Evolutionary conservation across 129 eudicot genomes (phyloP), one percentile per base, ranked within the genome.

Genomic region (Logfia minima): DNA sequence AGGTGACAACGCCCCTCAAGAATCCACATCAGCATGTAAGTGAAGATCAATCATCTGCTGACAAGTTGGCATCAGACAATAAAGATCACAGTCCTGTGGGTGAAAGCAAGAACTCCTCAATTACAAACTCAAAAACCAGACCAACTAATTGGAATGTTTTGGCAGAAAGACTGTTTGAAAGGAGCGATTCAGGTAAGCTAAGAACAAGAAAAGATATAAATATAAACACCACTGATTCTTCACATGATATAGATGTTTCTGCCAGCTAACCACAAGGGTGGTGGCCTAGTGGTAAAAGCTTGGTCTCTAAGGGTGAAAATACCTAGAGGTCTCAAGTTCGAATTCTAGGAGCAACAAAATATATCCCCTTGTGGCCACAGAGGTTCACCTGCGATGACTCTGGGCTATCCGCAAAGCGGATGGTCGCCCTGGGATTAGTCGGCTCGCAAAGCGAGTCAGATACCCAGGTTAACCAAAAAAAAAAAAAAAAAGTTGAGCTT

Each of bases 121-220:
- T 51, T 22, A 62, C 61, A 7, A 80, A 52, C 2, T 35, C 67
- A 11, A 35, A 48, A 60, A 16, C 72, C 4, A 72, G 68, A 41
- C 26, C 23, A 58, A 71, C 86, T 18, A 84, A 86, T 67, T 92
- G 98, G 98, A 59, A 88, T 70, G 77, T 79, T 71, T 53, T 92
- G 48, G 92, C 87, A 35, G 85, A 79, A 67, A 88, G 58, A 84
- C 79, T 88, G 60, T 86, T 88, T 35, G 82, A 82, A 71, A 88
- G 80, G 64, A 75, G 83, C 7, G 88, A 82, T 24, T 82, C 88
- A 1, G 92, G 83, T 26, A 76, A 82, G 68, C 74, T 85, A 71
- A 52, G 56, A 64, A 21, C 83, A 59, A 79, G 79, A 32, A 70
- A 75, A 75, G 89, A 83, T 37, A 35, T 63, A 10, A 37, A 66